These are phyloP conservation scores for Parasitella parasitica DNA, from an alignment of 371 early-diverging fungal species.

Conservation along the genomic window DNA sequence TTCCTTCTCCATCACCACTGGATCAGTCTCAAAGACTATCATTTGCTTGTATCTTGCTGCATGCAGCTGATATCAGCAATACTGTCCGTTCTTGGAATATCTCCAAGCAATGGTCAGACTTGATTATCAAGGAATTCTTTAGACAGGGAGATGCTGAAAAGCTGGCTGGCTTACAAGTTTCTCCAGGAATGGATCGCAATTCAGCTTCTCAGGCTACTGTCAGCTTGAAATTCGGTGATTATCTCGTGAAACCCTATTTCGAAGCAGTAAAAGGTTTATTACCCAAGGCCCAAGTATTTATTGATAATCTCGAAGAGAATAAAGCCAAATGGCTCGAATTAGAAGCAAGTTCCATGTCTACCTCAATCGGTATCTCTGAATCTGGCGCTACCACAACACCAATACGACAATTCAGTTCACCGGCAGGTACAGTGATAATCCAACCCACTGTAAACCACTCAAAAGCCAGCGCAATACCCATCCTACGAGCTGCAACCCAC, in stretches of 20 bases:
- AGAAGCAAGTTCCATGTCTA: constrained; percentile 16
- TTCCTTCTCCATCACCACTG: not conserved
- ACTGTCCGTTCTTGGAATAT: constrained; percentile 81
- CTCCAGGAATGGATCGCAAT: constrained; percentile 86
- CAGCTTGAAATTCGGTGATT: constrained; percentile 80
- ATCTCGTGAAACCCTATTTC: constrained; percentile 80
- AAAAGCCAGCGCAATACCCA: constrained; percentile 12
- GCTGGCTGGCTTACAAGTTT: constrained; percentile 67
- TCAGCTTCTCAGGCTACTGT: constrained; percentile 74
- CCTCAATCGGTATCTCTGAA: no score
- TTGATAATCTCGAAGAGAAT: constrained; percentile 38
- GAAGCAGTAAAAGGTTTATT: constrained; percentile 69
- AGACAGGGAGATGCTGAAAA: constrained; percentile 88
- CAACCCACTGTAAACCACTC: no score
- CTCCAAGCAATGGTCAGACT: constrained; percentile 87
- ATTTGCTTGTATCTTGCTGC: constrained; percentile 68
- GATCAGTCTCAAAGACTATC: constrained; percentile 38
- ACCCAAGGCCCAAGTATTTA: constrained; percentile 47
- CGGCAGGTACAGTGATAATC: constrained; percentile 39
- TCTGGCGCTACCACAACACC: constrained; percentile 2
- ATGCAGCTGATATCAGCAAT: constrained; percentile 90
- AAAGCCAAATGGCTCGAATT: constrained; percentile 41
- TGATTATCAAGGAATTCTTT: constrained; percentile 85
- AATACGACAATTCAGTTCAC: constrained; percentile 41
- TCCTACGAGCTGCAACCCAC: constrained; percentile 15